Percentiles rank a stretch among this genome's conserved stretches.
Evolutionary conservation across 805 yeast species (phyloP).

Genomic region (Barnettozyma sucrosica): DNA sequence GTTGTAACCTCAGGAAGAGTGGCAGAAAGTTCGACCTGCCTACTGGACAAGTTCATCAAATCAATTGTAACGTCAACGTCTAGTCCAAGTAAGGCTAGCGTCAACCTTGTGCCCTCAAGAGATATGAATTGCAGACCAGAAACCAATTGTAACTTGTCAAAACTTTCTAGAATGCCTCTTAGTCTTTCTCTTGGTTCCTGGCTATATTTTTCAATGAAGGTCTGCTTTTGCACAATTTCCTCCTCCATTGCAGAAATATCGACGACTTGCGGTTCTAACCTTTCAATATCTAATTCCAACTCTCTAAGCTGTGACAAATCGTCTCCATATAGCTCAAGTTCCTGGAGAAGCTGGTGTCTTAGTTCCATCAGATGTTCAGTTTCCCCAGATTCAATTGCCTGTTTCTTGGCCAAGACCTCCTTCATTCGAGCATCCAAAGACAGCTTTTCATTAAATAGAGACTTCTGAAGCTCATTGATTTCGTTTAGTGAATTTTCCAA

Average conservation of each 20-base stretch:
- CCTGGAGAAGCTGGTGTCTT: constrained; percentile 12
- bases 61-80: constrained; percentile 10
- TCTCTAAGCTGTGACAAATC: constrained; percentile 4
- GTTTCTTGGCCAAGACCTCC: constrained; percentile 5
- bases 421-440: constrained; percentile 1
- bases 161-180: constrained; percentile 5
- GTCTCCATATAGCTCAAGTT: constrained; percentile 1
- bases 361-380: constrained; percentile 8
- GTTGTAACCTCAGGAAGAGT: constrained; percentile 7
- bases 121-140: constrained; percentile 13
- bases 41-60: constrained; percentile 3
- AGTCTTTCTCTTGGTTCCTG: constrained; percentile 19
- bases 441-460: background rate
- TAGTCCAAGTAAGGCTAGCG: constrained; percentile 6
- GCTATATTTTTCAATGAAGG: constrained; percentile 15
- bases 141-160: constrained; percentile 12
- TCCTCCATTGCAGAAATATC: constrained; percentile 18
- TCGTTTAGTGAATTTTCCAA: constrained; percentile 3
- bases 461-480: constrained; percentile 4
- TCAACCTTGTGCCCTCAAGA: constrained; percentile 10
- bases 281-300: constrained; percentile 11
- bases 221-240: constrained; percentile 13
- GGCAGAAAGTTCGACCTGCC: constrained; percentile 7
- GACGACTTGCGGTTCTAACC: constrained; percentile 5
- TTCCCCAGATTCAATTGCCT: constrained; percentile 14